Conservation (phyloP, 2,329 filamentous ascomycete species). For the Diaporthe citri region DNA sequence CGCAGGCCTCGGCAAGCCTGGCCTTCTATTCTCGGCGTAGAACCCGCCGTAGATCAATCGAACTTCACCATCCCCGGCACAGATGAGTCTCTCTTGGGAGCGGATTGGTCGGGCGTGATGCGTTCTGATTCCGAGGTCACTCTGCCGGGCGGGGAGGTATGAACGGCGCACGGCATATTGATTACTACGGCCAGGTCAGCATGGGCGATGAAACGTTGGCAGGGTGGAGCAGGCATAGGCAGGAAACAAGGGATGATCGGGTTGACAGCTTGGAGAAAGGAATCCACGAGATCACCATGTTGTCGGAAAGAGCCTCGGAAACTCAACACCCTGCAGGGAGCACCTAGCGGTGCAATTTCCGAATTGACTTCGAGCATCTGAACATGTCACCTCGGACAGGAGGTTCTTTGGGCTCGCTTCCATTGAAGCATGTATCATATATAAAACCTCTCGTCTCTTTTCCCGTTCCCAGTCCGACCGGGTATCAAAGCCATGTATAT, state of each 20-base stretch:
- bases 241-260: not conserved
- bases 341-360: not conserved
- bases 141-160: not conserved
- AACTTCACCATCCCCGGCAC: not conserved
- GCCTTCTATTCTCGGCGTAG: not conserved
- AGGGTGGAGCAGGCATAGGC: not conserved
- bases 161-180: not conserved
- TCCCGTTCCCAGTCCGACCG: not conserved
- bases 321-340: no score
- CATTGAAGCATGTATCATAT: not conserved
- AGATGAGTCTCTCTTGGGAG: not conserved
- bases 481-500: slow-evolving; percentile 25
- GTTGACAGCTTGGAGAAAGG: not conserved
- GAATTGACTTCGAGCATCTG: not conserved
- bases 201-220: not conserved
- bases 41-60: not conserved
- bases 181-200: not conserved
- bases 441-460: not conserved
- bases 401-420: not conserved
- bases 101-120: not conserved
- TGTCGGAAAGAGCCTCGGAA: no score
- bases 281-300: not conserved
- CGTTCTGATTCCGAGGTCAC: not conserved
- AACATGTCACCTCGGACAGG: not conserved
- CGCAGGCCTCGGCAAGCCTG: not conserved